phyloP scores from a whole-genome alignment of 2,329 filamentous ascomycete species.

The Ceratocystis cubensis region DNA sequence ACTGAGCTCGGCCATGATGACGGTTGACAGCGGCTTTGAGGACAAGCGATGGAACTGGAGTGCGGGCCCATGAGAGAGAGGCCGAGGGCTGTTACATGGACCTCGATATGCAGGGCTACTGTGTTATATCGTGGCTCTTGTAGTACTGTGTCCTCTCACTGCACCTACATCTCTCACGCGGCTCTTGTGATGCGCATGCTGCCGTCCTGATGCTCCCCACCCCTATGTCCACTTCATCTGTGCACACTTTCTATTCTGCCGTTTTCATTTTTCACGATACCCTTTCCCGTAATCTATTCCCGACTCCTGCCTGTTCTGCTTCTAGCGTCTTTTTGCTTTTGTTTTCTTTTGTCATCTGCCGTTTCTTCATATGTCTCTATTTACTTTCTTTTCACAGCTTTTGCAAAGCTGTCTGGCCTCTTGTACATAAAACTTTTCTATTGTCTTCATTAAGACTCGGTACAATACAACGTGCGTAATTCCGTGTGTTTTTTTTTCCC shows the following conservation, averaged over 20 bases:
- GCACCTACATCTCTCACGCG: no score
- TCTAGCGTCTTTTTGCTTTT: neutral
- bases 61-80: conserved; percentile 9
- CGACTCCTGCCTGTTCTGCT: neutral
- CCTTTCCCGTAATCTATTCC: neutral
- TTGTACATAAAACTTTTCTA: no score
- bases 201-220: neutral
- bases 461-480: no score
- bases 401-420: neutral
- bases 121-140: neutral
- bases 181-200: neutral
- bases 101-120: neutral
- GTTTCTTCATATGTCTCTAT: neutral
- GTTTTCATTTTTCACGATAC: conserved; percentile 3
- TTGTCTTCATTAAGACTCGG: no score
- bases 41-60: conserved; percentile 47
- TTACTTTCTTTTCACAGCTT: neutral
- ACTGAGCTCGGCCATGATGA: conserved; percentile 42
- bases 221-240: neutral
- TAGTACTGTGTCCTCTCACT: no score
- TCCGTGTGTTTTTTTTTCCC: neutral
- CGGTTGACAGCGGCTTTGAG: conserved; percentile 46
- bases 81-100: neutral
- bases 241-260: neutral
- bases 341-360: neutral